Conservation (phyloP, 2,329 filamentous ascomycete species). For the Cercospora canescens region DNA sequence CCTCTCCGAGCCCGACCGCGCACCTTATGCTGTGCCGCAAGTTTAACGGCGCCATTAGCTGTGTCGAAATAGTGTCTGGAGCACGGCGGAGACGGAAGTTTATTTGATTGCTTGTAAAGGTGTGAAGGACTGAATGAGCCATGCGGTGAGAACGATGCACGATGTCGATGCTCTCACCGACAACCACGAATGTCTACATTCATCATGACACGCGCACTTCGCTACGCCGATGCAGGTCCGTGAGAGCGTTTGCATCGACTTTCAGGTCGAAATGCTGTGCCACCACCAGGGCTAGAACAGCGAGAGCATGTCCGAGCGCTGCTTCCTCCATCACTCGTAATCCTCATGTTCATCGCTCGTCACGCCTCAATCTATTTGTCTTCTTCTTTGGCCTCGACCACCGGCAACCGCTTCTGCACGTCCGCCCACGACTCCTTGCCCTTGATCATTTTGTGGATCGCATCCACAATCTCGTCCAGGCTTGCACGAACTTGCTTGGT, state of each 20-base stretch:
- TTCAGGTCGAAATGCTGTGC: slow-evolving; percentile 22
- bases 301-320: too few relatives aligned
- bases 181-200: not conserved
- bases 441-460: slow-evolving; percentile 64
- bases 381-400: slow-evolving; percentile 74
- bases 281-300: slow-evolving; percentile 3
- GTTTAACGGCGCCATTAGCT: not conserved
- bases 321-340: not conserved
- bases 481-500: slow-evolving; percentile 87
- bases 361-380: slow-evolving; percentile 40
- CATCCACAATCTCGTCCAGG: slow-evolving; percentile 75
- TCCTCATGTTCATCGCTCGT: not conserved
- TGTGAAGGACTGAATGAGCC: not conserved
- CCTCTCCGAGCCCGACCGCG: slow-evolving; percentile 8
- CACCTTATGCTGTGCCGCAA: slow-evolving; percentile 1
- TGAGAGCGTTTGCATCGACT: slow-evolving; percentile 13
- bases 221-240: slow-evolving; percentile 7
- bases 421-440: slow-evolving; percentile 68
- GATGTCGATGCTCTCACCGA: not conserved
- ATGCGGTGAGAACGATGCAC: not conserved
- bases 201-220: not conserved
- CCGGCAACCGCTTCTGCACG: slow-evolving; percentile 74
- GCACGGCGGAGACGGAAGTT: not conserved
- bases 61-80: not conserved
- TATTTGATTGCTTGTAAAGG: not conserved